Percentiles rank a stretch among this genome's conserved stretches.
Evolutionary conservation across 805 yeast species (phyloP).

Genomic region (Ogataea corticis): DNA sequence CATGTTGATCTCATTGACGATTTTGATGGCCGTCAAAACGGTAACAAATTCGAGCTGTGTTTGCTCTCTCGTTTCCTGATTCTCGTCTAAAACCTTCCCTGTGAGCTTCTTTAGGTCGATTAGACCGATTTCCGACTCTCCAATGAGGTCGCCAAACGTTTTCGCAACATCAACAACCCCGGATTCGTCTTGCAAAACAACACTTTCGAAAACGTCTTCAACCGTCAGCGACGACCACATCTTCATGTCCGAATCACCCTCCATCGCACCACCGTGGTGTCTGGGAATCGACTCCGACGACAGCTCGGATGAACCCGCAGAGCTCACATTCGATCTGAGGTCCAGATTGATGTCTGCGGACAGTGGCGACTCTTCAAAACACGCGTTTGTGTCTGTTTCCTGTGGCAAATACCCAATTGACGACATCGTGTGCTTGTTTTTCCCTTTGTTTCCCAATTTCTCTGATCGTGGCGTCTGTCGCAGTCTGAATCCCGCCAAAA

Average conservation of each 20-base stretch:
- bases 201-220: slow-evolving; percentile 10
- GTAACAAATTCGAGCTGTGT: slow-evolving; percentile 29
- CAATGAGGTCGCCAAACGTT: slow-evolving; percentile 11
- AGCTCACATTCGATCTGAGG: slow-evolving; percentile 10
- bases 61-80: slow-evolving; percentile 10
- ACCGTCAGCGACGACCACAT: slow-evolving; percentile 3
- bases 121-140: slow-evolving; percentile 4
- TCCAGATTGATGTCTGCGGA: slow-evolving; percentile 14
- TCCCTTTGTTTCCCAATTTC: slow-evolving; percentile 1
- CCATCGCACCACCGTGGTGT: too few species aligned
- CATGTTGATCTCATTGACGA: slow-evolving; percentile 14
- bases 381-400: slow-evolving; percentile 2
- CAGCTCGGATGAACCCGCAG: slow-evolving; percentile 13
- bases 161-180: slow-evolving; percentile 8
- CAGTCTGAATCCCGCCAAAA: background rate
- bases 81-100: background rate
- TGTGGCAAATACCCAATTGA: background rate
- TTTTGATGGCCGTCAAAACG: slow-evolving; percentile 25
- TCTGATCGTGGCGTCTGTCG: background rate
- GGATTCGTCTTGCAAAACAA: slow-evolving; percentile 9
- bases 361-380: slow-evolving; percentile 14
- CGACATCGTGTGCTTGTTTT: background rate
- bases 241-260: slow-evolving; percentile 1
- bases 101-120: slow-evolving; percentile 7
- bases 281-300: slow-evolving; percentile 14